Evolutionary conservation across 768 basidiomycete genomes (phyloP).

Genomic region (Suillus americanus): DNA sequence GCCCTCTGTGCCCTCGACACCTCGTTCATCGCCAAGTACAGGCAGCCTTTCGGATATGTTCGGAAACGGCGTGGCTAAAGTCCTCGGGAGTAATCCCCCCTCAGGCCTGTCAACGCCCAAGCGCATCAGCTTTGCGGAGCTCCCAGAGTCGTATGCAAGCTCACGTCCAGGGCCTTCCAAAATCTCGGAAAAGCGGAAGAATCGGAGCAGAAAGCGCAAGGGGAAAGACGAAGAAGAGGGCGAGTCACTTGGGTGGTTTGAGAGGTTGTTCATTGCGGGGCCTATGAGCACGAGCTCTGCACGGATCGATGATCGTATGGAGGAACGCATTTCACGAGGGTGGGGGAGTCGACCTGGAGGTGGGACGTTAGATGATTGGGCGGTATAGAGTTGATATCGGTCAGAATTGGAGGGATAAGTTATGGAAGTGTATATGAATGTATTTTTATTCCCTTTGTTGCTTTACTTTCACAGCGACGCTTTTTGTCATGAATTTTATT

Average conservation of each 20-base stretch:
- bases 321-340: constrained; percentile 50
- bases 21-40: constrained; percentile 35
- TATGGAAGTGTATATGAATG: constrained; percentile 11
- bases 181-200: constrained; percentile 29
- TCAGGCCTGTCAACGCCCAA: constrained; percentile 64
- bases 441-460: constrained; percentile 8
- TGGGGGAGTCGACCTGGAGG: constrained; percentile 45
- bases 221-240: constrained; percentile 28
- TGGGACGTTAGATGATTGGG: constrained; percentile 57
- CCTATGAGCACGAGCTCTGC: constrained; percentile 18
- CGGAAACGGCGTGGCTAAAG: constrained; percentile 28
- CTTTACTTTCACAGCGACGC: not conserved
- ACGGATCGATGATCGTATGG: constrained; percentile 47
- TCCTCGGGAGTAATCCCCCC: constrained; percentile 40
- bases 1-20: constrained; percentile 36
- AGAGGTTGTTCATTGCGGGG: constrained; percentile 18
- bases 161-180: constrained; percentile 34
- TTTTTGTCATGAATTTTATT: not conserved
- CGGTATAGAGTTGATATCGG: constrained; percentile 32
- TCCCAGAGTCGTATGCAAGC: constrained; percentile 64
- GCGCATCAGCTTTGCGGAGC: constrained; percentile 75
- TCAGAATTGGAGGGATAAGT: constrained; percentile 9
- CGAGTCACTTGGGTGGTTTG: constrained; percentile 24
- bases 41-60: constrained; percentile 27
- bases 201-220: constrained; percentile 29